phyloP scores from a whole-genome alignment of 192 early-diverging fungal species.

The Thoreauomyces humboldtii region DNA sequence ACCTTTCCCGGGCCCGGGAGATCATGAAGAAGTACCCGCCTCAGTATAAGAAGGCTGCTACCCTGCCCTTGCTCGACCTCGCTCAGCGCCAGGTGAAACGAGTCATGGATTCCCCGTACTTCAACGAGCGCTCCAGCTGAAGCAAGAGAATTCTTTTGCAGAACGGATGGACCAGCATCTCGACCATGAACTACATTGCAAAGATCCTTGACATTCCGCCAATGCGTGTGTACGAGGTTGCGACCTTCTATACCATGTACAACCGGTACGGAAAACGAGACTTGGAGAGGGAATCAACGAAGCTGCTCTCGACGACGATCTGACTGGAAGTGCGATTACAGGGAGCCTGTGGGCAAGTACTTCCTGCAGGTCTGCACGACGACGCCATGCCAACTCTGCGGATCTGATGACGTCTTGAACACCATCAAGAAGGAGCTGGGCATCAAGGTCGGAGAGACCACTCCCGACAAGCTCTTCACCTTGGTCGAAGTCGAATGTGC shows the following conservation, averaged over 20 bases:
- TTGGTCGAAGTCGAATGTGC: constrained; percentile 99
- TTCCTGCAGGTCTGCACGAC: constrained; percentile 99
- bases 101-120: too few relatives aligned
- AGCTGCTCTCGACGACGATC: neutral
- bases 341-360: constrained; percentile 97
- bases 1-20: constrained; percentile 72
- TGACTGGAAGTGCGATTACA: too few relatives aligned
- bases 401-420: constrained; percentile 85
- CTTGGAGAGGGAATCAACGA: constrained; percentile 25
- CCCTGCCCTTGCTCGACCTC: constrained; percentile 92
- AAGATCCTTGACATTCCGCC: constrained; percentile 92
- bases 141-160: neutral
- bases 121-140: too few relatives aligned
- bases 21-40: constrained; percentile 93
- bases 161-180: constrained; percentile 86
- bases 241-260: constrained; percentile 99
- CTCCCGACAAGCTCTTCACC: constrained; percentile 90
- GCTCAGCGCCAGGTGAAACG: constrained; percentile 85
- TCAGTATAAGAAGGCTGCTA: constrained; percentile 97
- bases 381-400: constrained; percentile 95
- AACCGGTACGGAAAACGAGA: too few relatives aligned
- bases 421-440: constrained; percentile 82
- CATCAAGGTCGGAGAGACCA: constrained; percentile 93
- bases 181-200: constrained; percentile 97
- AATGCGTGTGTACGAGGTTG: constrained; percentile 99